Evolutionary conservation across 2,329 filamentous ascomycete genomes (phyloP).

Genomic region (Colletotrichum echinochloae): DNA sequence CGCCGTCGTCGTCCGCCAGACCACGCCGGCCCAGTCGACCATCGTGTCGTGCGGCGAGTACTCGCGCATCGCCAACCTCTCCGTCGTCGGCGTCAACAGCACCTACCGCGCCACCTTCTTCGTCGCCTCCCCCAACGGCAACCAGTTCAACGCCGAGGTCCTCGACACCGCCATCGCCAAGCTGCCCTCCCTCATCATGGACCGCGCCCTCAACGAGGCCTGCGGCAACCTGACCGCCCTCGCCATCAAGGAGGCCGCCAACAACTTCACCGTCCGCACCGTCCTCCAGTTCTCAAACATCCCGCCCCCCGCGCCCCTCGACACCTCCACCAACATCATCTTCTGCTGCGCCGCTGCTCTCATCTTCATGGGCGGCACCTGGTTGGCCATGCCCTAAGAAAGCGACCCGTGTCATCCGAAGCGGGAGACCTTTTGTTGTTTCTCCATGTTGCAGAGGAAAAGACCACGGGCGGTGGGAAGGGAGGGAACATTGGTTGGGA

Average conservation of each 20-base stretch:
- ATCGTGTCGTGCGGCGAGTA: conserved; percentile 54
- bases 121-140: conserved; percentile 56
- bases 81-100: conserved; percentile 58
- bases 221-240: conserved; percentile 60
- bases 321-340: conserved; percentile 2
- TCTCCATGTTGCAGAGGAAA: neutral
- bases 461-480: neutral
- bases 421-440: neutral
- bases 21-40: conserved; percentile 14
- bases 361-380: conserved; percentile 8
- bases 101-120: conserved; percentile 60
- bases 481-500: too few species aligned
- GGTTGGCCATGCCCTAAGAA: conserved; percentile 31
- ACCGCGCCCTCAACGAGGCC: conserved; percentile 54
- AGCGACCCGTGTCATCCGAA: too few species aligned
- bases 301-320: conserved; percentile 23
- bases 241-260: conserved; percentile 56
- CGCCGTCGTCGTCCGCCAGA: conserved; percentile 39
- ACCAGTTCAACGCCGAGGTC: conserved; percentile 52
- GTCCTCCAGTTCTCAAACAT: conserved; percentile 51
- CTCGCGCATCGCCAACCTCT: conserved; percentile 59
- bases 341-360: conserved; percentile 15
- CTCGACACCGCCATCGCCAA: conserved; percentile 56
- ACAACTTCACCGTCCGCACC: conserved; percentile 57
- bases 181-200: conserved; percentile 52